Evolutionary conservation across 257 asterid species (phyloP).

Genomic region (Parsonsia alboflavescens): DNA sequence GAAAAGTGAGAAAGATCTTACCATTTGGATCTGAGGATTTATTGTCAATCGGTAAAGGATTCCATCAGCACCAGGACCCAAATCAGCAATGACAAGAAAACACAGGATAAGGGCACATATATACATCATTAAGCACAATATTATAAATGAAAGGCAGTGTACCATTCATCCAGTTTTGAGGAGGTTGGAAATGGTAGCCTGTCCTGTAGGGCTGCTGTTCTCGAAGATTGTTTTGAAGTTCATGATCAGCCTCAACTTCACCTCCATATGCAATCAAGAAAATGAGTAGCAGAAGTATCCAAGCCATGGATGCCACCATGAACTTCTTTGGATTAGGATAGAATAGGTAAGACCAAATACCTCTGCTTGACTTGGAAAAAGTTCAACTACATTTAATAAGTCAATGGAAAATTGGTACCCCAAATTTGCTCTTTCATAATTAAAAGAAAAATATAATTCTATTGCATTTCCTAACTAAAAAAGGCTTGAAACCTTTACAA

Average conservation of each 20-base stretch:
- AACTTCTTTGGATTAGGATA: slow-evolving; percentile 1
- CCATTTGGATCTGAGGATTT: slow-evolving; percentile 31
- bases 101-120: not conserved
- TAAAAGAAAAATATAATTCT: not conserved
- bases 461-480: not conserved
- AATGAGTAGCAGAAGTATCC: slow-evolving; percentile 9
- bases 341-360: not conserved
- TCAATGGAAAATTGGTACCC: not conserved
- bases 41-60: slow-evolving; percentile 10
- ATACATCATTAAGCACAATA: not conserved
- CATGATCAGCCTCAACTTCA: slow-evolving; percentile 4
- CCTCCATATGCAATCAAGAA: slow-evolving; percentile 7
- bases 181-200: slow-evolving; percentile 34
- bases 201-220: slow-evolving; percentile 25
- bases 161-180: slow-evolving; percentile 37
- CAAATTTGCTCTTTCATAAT: not conserved
- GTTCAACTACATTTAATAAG: not conserved
- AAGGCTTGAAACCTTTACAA: not conserved
- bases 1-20: slow-evolving; percentile 1
- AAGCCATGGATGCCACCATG: slow-evolving; percentile 14
- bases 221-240: slow-evolving; percentile 1
- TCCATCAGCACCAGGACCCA: slow-evolving; percentile 5
- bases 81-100: not conserved
- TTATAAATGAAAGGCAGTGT: not conserved
- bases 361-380: not conserved